These are phyloP conservation scores for Boechera divaricarpa DNA, from an alignment of 345 rosid species.

Conservation along the genomic window DNA sequence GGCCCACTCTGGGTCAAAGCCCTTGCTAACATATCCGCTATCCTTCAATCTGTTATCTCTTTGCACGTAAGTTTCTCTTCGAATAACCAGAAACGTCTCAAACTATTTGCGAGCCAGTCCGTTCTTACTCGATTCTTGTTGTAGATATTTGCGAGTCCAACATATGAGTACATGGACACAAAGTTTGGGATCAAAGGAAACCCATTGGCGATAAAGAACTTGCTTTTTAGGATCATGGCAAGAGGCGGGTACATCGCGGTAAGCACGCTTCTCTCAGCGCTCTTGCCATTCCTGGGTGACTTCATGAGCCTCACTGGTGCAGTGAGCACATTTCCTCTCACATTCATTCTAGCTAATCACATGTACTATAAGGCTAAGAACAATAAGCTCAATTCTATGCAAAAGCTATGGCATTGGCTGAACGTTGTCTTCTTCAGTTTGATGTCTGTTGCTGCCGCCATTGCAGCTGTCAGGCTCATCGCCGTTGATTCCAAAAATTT, in stretches of 20 bases:
- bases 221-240: slow-evolving; percentile 64
- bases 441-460: slow-evolving; percentile 72
- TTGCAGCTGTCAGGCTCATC: slow-evolving; percentile 80
- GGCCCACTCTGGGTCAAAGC: slow-evolving; percentile 92
- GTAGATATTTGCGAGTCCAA: slow-evolving; percentile 93
- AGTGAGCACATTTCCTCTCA: slow-evolving; percentile 86
- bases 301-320: slow-evolving; percentile 94
- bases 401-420: slow-evolving; percentile 87
- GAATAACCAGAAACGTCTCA: not conserved
- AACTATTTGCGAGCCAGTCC: not conserved
- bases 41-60: slow-evolving; percentile 85
- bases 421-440: slow-evolving; percentile 65
- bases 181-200: slow-evolving; percentile 75
- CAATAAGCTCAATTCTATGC: slow-evolving; percentile 52
- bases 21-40: slow-evolving; percentile 72
- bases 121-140: slow-evolving; percentile 4
- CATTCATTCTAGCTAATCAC: slow-evolving; percentile 93
- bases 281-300: slow-evolving; percentile 88
- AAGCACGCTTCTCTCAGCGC: slow-evolving; percentile 77
- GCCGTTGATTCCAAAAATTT: slow-evolving; percentile 75
- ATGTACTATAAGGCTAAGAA: slow-evolving; percentile 75
- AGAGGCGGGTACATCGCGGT: slow-evolving; percentile 78
- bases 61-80: slow-evolving; percentile 63
- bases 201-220: slow-evolving; percentile 57
- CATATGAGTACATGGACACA: slow-evolving; percentile 90